These are phyloP conservation scores for Irpex sp. DNA, from an alignment of 1,284 basidiomycete genomes.

Conservation along the genomic window DNA sequence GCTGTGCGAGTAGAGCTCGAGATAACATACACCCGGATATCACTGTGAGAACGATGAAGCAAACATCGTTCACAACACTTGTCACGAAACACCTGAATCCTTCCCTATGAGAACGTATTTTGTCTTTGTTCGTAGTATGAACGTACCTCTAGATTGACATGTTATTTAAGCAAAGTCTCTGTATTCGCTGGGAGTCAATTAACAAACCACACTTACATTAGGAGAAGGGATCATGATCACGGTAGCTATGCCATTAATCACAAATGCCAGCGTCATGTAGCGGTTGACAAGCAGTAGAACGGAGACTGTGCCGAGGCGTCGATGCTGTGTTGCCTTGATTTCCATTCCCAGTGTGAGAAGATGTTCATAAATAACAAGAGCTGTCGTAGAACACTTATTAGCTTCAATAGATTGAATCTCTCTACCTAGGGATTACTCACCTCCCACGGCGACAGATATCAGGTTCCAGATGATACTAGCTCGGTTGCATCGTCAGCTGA, in stretches of 20 bases:
- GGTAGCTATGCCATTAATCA: not conserved
- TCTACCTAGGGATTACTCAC: not conserved
- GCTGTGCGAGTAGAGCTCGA: not conserved
- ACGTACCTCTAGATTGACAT: too few relatives aligned
- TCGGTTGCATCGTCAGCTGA: too few relatives aligned
- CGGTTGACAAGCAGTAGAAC: not conserved
- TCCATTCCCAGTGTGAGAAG: not conserved
- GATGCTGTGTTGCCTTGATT: not conserved
- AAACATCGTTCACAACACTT: not conserved
- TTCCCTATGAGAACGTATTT: not conserved
- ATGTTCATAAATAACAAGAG: not conserved
- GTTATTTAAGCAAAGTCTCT: too few relatives aligned
- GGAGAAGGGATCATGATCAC: not conserved
- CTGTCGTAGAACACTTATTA: not conserved
- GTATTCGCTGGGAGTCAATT: too few relatives aligned
- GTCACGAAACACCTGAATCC: not conserved
- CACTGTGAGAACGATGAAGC: not conserved
- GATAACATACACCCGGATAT: not conserved
- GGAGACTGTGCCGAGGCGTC: not conserved
- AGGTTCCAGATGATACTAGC: too few relatives aligned
- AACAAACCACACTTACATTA: not conserved
- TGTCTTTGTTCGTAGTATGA: too few relatives aligned
- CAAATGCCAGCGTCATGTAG: not conserved
- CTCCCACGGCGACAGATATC: too few relatives aligned
- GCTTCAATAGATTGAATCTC: not conserved